Evolutionary conservation across 768 basidiomycete species (phyloP).

Genomic region (Phylloporus scabripes): DNA sequence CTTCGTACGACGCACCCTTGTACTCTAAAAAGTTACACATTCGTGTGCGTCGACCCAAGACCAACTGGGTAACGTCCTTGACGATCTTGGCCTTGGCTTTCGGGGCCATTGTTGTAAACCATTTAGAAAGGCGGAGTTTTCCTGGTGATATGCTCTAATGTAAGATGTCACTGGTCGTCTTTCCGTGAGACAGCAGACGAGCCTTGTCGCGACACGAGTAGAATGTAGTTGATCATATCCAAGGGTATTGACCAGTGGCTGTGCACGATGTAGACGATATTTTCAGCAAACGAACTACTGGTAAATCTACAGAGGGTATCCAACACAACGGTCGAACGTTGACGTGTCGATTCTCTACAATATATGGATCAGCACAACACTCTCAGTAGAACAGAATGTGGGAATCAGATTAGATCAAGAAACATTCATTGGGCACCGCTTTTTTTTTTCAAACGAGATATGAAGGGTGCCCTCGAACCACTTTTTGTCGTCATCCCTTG

Average conservation of each 20-base stretch:
- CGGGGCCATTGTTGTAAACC: constrained; percentile 82
- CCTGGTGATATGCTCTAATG: constrained; percentile 41
- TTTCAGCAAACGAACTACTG: neutral
- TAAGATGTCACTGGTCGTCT: constrained; percentile 7
- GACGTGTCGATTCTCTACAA: neutral
- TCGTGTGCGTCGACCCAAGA: constrained; percentile 76
- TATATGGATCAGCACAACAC: constrained; percentile 9
- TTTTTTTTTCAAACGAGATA: constrained; percentile 25
- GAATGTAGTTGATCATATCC: constrained; percentile 84
- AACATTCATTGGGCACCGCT: constrained; percentile 51
- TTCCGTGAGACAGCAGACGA: constrained; percentile 20
- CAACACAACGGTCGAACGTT: neutral
- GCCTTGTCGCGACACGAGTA: constrained; percentile 93
- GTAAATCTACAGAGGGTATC: neutral
- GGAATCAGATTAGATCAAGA: constrained; percentile 93
- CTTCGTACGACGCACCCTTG: constrained; percentile 57
- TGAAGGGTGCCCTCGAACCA: constrained; percentile 63
- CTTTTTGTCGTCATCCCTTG: constrained; percentile 65
- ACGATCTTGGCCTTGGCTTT: constrained; percentile 88
- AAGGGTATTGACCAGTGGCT: constrained; percentile 21
- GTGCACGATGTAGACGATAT: constrained; percentile 8
- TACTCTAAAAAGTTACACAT: constrained; percentile 98
- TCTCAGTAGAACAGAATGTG: neutral
- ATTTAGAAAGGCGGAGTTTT: constrained; percentile 92
- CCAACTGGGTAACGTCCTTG: constrained; percentile 92